These are phyloP conservation scores for Jatropha curcas DNA, from an alignment of 345 rosid genomes.

Conservation along the genomic window DNA sequence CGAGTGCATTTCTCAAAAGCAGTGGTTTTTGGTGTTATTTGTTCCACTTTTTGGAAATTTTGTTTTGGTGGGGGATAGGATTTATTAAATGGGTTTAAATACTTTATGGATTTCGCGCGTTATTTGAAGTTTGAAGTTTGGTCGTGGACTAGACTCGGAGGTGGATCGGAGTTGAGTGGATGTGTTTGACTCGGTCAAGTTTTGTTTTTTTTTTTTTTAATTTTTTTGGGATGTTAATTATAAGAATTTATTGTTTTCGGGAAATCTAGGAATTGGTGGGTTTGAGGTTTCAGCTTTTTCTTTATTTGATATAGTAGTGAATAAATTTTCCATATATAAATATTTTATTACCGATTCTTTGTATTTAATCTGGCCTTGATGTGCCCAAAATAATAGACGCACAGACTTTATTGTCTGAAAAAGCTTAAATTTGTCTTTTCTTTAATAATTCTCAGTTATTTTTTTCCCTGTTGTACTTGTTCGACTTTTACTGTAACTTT, in stretches of 20 bases:
- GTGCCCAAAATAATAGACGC: slow-evolving; percentile 39
- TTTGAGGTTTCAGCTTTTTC: slow-evolving; percentile 18
- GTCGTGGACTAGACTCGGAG: slow-evolving; percentile 6
- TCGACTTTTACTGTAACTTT: slow-evolving; percentile 41
- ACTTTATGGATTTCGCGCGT: slow-evolving; percentile 57
- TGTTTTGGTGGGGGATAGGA: neutral
- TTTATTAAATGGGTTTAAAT: slow-evolving; percentile 25
- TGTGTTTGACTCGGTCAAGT: slow-evolving; percentile 59
- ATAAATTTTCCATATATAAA: slow-evolving; percentile 16
- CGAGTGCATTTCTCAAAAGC: neutral
- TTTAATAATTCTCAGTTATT: slow-evolving; percentile 26
- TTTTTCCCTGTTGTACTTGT: slow-evolving; percentile 26
- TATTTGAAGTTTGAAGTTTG: slow-evolving; percentile 28
- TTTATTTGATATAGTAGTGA: slow-evolving; percentile 26
- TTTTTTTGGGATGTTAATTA: slow-evolving; percentile 11
- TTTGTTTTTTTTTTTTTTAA: slow-evolving; percentile 34
- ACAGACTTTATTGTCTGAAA: slow-evolving; percentile 51
- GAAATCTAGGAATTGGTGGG: slow-evolving; percentile 32
- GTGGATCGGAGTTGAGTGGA: slow-evolving; percentile 47
- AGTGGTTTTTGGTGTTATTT: neutral
- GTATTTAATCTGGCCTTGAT: slow-evolving; percentile 26
- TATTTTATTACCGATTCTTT: slow-evolving; percentile 34
- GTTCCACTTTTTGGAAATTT: neutral
- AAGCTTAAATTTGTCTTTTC: slow-evolving; percentile 74
- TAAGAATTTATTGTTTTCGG: slow-evolving; percentile 34